These are phyloP conservation scores for Ceratocystis alfenasii DNA, from an alignment of 2,329 filamentous ascomycete species.

Conservation along the genomic window DNA sequence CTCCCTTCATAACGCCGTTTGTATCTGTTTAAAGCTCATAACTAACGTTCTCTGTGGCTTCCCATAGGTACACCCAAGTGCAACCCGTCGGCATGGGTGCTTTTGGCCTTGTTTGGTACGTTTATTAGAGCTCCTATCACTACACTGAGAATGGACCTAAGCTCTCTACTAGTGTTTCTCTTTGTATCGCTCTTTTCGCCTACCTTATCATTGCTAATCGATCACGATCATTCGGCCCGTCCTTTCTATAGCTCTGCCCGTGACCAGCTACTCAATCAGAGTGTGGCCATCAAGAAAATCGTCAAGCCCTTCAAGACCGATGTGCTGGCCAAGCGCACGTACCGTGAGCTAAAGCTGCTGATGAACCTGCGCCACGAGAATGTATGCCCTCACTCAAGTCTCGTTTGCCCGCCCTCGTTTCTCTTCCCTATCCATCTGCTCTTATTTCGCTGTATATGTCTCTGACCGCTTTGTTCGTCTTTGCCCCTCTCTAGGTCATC, in stretches of 20 bases:
- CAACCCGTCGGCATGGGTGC: slow-evolving; percentile 99
- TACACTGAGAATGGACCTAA: no score
- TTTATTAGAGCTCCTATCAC: background rate
- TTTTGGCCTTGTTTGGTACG: slow-evolving; percentile 94
- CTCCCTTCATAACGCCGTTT: background rate
- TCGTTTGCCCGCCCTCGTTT: background rate
- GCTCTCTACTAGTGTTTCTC: no score
- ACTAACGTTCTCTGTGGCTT: background rate
- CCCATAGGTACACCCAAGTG: slow-evolving; percentile 78
- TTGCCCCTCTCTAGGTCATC: slow-evolving; percentile 56
- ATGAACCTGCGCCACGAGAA: slow-evolving; percentile 97
- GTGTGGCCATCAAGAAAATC: slow-evolving; percentile 99
- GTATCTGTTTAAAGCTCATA: background rate
- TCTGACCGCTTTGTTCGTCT: slow-evolving; percentile 21
- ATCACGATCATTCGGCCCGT: background rate
- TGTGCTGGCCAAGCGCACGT: slow-evolving; percentile 92
- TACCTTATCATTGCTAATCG: no score
- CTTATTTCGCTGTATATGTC: background rate
- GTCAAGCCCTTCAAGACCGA: slow-evolving; percentile 99
- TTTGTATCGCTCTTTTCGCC: no score
- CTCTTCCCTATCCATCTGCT: background rate
- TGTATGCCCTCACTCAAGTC: slow-evolving; percentile 38
- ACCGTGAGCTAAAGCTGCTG: slow-evolving; percentile 90
- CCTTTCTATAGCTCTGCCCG: slow-evolving; percentile 63
- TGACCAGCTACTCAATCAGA: slow-evolving; percentile 92